Percentiles rank a stretch among this genome's conserved stretches.
Evolutionary conservation across 139 green algal genomes (phyloP).

Genomic region (Coelastrella sp.): DNA sequence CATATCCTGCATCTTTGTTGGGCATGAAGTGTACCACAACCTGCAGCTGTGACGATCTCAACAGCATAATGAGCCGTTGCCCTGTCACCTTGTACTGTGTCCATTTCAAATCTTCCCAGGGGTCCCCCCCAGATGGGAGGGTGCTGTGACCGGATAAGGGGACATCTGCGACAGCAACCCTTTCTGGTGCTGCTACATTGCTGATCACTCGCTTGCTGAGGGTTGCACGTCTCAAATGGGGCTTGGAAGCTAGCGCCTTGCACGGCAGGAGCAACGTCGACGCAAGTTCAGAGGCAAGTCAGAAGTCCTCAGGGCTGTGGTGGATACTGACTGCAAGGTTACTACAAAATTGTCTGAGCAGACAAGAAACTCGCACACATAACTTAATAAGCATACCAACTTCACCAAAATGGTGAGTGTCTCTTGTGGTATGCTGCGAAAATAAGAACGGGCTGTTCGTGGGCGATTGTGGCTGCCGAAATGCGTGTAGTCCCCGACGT

Average conservation of each 20-base stretch:
- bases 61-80: too few relatives aligned
- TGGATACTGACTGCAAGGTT: not conserved
- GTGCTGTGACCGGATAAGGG: not conserved
- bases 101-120: constrained; percentile 79
- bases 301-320: not conserved
- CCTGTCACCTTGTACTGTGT: constrained; percentile 43
- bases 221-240: not conserved
- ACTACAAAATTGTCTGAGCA: not conserved
- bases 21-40: too few relatives aligned
- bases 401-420: too few relatives aligned
- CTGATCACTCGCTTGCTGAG: not conserved
- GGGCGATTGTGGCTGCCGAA: too few relatives aligned
- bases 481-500: not conserved
- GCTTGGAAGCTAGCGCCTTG: not conserved
- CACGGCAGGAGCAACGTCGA: too few relatives aligned
- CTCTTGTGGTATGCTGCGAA: too few relatives aligned
- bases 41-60: too few relatives aligned
- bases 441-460: not conserved
- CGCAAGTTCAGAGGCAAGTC: not conserved
- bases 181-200: not conserved
- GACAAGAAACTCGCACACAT: too few relatives aligned
- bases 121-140: constrained; percentile 44
- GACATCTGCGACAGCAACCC: not conserved
- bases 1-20: too few relatives aligned
- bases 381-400: not conserved